phyloP scores from a whole-genome alignment of 805 yeast genomes.

The Candida corydali region DNA sequence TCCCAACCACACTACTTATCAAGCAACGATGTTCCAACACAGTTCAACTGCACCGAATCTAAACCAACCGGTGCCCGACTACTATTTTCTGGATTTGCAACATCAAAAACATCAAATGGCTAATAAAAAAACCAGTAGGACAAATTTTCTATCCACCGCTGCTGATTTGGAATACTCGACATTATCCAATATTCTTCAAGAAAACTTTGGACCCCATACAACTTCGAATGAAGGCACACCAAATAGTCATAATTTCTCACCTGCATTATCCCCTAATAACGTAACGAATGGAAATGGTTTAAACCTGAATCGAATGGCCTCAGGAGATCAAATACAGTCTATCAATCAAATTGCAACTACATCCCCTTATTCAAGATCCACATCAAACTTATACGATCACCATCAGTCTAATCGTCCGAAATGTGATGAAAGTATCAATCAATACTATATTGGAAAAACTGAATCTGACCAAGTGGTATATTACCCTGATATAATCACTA shows the following conservation, averaged over 20 bases:
- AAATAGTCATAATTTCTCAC: conserved; percentile 28
- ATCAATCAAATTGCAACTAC: neutral
- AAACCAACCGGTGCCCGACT: conserved; percentile 6
- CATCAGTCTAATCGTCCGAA: conserved; percentile 31
- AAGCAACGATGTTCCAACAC: conserved; percentile 14
- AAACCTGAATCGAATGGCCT: conserved; percentile 7
- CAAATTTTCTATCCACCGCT: conserved; percentile 60
- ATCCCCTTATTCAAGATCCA: neutral
- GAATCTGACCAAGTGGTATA: conserved; percentile 38
- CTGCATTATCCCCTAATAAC: conserved; percentile 34
- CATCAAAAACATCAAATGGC: neutral
- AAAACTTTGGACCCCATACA: conserved; percentile 29
- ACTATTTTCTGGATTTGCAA: conserved; percentile 5
- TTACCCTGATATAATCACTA: conserved; percentile 58
- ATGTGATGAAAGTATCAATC: conserved; percentile 60
- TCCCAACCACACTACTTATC: conserved; percentile 6
- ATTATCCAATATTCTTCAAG: conserved; percentile 59
- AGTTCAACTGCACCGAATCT: conserved; percentile 9
- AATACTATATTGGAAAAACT: conserved; percentile 58
- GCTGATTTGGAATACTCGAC: conserved; percentile 72
- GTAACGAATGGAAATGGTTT: neutral
- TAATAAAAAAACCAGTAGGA: conserved; percentile 21
- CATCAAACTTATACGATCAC: too few relatives aligned
- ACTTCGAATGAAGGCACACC: conserved; percentile 38
- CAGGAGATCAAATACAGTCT: conserved; percentile 13